Percentiles rank a stretch among this genome's conserved stretches.
phyloP scores from a whole-genome alignment of 345 rosid genomes.

The Stellera chamaejasme region DNA sequence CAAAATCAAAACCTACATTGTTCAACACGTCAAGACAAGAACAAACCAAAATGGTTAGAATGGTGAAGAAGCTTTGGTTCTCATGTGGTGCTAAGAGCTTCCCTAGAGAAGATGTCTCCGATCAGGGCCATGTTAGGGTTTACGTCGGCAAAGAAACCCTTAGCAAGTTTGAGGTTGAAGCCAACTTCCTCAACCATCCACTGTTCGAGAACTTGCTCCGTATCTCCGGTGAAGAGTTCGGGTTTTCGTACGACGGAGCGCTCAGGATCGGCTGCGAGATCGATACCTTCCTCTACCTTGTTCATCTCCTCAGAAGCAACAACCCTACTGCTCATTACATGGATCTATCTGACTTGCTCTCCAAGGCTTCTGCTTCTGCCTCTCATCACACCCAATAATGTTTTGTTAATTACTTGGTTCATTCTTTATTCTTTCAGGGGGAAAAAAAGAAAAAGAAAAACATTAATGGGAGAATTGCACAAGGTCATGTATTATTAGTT shows the following conservation, averaged over 20 bases:
- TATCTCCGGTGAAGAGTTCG: conserved; percentile 39
- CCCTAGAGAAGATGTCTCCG: conserved; percentile 13
- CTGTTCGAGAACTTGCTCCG: conserved; percentile 34
- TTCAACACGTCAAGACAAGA: background rate
- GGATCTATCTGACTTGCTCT: conserved; percentile 28
- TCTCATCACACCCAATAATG: background rate
- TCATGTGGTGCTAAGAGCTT: conserved; percentile 31
- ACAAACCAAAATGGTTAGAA: conserved; percentile 21
- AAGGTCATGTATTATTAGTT: too few species aligned
- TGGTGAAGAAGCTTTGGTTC: conserved; percentile 36
- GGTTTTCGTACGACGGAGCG: conserved; percentile 40
- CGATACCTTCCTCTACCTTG: conserved; percentile 30
- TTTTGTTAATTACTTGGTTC: too few species aligned
- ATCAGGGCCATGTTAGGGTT: conserved; percentile 37
- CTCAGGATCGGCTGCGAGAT: conserved; percentile 41
- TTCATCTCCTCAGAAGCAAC: conserved; percentile 31
- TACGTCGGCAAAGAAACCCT: conserved; percentile 31
- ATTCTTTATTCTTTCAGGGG: too few species aligned
- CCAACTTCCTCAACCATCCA: conserved; percentile 40
- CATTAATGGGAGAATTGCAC: too few species aligned
- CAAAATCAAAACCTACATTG: background rate
- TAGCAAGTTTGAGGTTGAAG: conserved; percentile 36
- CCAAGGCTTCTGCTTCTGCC: conserved; percentile 11
- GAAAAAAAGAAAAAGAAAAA: too few species aligned
- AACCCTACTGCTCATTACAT: conserved; percentile 26